Conservation (phyloP, 345 rosid species). For the Aethionema arabicum region DNA sequence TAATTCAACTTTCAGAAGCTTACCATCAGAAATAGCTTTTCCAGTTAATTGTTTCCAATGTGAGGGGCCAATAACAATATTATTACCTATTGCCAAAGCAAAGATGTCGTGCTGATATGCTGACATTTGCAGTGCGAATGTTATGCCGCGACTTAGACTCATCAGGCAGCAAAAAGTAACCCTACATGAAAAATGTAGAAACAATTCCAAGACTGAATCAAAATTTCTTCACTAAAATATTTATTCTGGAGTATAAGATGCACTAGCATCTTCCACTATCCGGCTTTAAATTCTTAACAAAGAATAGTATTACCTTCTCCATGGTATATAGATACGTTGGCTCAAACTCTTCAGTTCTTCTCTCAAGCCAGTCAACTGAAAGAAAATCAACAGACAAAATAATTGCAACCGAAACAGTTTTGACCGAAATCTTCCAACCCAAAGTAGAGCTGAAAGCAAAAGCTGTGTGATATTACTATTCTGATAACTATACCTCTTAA, state of each 20-base stretch:
- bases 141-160: constrained; percentile 81
- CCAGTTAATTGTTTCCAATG: constrained; percentile 5
- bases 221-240: constrained; percentile 8
- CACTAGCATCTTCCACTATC: constrained; percentile 8
- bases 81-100: constrained; percentile 97
- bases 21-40: constrained; percentile 16
- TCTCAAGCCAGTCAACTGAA: constrained; percentile 85
- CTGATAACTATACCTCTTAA: constrained; percentile 9
- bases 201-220: constrained; percentile 14
- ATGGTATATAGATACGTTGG: constrained; percentile 85
- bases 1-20: constrained; percentile 22
- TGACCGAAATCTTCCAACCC: constrained; percentile 14
- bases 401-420: constrained; percentile 1
- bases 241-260: constrained; percentile 9
- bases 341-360: constrained; percentile 75
- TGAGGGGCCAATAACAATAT: constrained; percentile 16
- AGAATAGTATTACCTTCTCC: constrained; percentile 68
- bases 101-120: constrained; percentile 87
- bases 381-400: constrained; percentile 20
- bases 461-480: constrained; percentile 4
- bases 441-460: constrained; percentile 6
- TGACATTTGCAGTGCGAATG: constrained; percentile 73
- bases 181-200: constrained; percentile 45
- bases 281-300: constrained; percentile 4
- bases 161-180: constrained; percentile 92